phyloP scores from a whole-genome alignment of 495 filamentous ascomycete genomes.

The Mycothermus thermophilus region DNA sequence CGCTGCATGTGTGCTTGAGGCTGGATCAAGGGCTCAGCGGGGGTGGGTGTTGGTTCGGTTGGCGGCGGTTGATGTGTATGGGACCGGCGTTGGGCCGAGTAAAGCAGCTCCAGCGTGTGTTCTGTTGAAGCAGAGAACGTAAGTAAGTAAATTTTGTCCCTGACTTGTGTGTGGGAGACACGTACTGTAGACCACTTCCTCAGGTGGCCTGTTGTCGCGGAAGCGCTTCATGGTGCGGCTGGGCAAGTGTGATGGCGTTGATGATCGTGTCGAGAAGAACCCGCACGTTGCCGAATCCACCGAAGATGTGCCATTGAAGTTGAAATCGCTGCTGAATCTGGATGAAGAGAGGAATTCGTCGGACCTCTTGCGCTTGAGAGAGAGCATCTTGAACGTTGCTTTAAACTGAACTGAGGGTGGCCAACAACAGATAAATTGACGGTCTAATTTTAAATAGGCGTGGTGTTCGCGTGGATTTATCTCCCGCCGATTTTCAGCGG shows the following conservation, averaged over 20 bases:
- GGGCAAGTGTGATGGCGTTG: conserved; percentile 20
- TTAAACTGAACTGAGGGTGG: too few species aligned
- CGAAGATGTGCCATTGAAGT: conserved; percentile 13
- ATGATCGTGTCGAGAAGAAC: conserved; percentile 10
- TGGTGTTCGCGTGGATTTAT: too few species aligned
- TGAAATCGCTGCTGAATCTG: conserved; percentile 14
- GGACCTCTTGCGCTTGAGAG: conserved; percentile 38
- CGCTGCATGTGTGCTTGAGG: conserved; percentile 5
- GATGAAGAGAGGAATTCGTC: conserved; percentile 27
- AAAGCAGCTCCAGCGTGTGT: conserved; percentile 33
- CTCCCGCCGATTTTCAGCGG: too few species aligned
- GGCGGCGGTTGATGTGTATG: conserved; percentile 6
- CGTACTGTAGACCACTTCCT: conserved; percentile 35
- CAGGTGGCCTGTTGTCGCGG: conserved; percentile 36
- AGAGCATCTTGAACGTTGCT: conserved; percentile 20
- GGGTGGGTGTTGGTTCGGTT: neutral
- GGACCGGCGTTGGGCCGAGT: conserved; percentile 34
- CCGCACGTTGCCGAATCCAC: conserved; percentile 13
- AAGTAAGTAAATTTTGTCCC: too few species aligned
- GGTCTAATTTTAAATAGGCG: too few species aligned
- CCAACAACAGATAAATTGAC: too few species aligned
- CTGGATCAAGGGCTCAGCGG: too few species aligned
- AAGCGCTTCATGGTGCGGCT: conserved; percentile 38
- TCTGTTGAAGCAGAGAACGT: conserved; percentile 16
- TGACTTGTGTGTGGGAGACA: too few species aligned